A percentile compares a stretch with the other conserved stretches of the same genome.
Conservation (phyloP, 2,329 filamentous ascomycete genomes). For the Trichothecium roseum region DNA sequence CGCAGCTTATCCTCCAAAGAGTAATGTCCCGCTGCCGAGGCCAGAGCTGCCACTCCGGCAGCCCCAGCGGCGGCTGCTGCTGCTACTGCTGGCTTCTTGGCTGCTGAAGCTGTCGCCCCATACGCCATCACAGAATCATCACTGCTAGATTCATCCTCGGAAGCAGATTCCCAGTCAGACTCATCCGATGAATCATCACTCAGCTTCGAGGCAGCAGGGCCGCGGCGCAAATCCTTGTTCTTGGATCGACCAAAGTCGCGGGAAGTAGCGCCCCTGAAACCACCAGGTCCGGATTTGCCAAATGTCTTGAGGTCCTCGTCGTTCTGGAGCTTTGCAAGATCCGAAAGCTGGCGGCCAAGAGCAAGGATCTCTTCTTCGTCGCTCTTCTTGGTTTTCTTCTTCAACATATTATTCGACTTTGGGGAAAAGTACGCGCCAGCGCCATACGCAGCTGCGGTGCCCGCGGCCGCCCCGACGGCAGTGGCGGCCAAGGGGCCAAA, state of each 20-base stretch:
- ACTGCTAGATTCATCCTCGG: constrained; percentile 33
- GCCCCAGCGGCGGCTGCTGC: constrained; percentile 20
- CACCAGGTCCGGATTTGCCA: constrained; percentile 16
- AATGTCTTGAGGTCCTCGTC: constrained; percentile 34
- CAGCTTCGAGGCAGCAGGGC: constrained; percentile 29
- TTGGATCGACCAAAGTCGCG: constrained; percentile 30
- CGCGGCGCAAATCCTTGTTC: constrained; percentile 16
- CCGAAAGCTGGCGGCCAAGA: constrained; percentile 42
- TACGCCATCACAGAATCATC: constrained; percentile 28
- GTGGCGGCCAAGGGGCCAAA: not conserved
- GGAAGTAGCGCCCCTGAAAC: constrained; percentile 25
- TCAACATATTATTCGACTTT: not conserved
- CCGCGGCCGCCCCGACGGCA: not conserved
- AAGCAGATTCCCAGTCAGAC: constrained; percentile 47
- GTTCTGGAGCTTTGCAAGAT: constrained; percentile 41
- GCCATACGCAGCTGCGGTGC: constrained; percentile 3
- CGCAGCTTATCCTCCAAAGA: not conserved
- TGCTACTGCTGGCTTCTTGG: constrained; percentile 12
- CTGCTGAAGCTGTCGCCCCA: constrained; percentile 16
- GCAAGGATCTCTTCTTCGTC: constrained; percentile 45
- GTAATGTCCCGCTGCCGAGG: not conserved
- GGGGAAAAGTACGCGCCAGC: not conserved
- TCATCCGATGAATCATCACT: constrained; percentile 31
- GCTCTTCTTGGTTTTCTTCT: constrained; percentile 1
- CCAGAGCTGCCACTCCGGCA: constrained; percentile 26